phyloP scores from a whole-genome alignment of 768 basidiomycete species.

The Mycena sanguinolenta region DNA sequence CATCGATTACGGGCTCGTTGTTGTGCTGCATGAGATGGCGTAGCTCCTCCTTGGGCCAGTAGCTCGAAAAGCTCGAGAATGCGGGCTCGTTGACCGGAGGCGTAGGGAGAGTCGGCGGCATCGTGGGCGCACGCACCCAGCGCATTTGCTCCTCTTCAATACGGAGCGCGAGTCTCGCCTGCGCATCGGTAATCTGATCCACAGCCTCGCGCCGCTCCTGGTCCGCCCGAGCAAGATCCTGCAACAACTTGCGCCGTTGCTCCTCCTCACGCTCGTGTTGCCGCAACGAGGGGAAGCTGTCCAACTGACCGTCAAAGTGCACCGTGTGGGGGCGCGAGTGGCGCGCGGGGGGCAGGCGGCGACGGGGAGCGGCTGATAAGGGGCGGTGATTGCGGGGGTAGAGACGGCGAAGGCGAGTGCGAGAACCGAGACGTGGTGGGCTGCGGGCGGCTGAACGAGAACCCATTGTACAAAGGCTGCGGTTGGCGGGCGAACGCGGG shows the following conservation, averaged over 20 bases:
- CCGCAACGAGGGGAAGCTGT: not conserved
- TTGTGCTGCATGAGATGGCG: conserved; percentile 44
- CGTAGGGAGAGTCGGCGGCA: conserved; percentile 9
- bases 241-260: not conserved
- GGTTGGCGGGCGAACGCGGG: conserved; percentile 30
- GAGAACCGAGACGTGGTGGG: conserved; percentile 36
- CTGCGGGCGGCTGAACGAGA: not conserved
- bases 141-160: conserved; percentile 27
- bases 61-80: conserved; percentile 34
- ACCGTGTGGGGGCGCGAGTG: not conserved
- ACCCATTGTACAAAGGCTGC: conserved; percentile 14
- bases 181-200: conserved; percentile 24
- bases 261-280: not conserved
- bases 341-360: conserved; percentile 17
- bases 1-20: conserved; percentile 23
- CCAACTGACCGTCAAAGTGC: not conserved
- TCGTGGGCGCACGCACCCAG: conserved; percentile 18
- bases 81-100: conserved; percentile 34
- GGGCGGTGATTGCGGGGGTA: conserved; percentile 26
- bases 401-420: conserved; percentile 37
- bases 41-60: conserved; percentile 56
- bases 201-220: conserved; percentile 31
- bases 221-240: conserved; percentile 7
- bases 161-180: conserved; percentile 20
- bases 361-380: conserved; percentile 19